Evolutionary conservation across 2,329 filamentous ascomycete species (phyloP).

Genomic region (Peltaster fructicola): DNA sequence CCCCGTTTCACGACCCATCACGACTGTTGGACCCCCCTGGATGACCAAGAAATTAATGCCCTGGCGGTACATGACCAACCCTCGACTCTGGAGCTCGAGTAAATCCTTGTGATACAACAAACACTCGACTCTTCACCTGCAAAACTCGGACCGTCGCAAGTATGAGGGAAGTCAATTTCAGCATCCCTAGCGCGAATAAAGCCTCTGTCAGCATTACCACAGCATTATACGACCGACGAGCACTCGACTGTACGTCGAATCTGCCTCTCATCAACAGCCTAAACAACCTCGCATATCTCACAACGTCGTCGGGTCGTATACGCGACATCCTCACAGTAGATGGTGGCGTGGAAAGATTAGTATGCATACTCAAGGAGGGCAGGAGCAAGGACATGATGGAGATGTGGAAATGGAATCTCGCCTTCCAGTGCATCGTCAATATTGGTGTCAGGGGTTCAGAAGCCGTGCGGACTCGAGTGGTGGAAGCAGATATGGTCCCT

Average conservation of each 20-base stretch:
- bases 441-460: slow-evolving; percentile 94
- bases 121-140: no score
- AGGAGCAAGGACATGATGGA: slow-evolving; percentile 98
- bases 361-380: slow-evolving; percentile 96
- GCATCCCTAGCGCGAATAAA: slow-evolving; percentile 98
- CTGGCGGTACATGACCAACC: no score
- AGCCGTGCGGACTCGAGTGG: slow-evolving; percentile 79
- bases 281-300: slow-evolving; percentile 96
- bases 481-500: slow-evolving; percentile 97
- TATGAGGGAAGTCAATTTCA: slow-evolving; percentile 99
- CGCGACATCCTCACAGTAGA: slow-evolving; percentile 96
- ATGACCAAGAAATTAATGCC: no score
- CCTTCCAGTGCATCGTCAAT: slow-evolving; percentile 97
- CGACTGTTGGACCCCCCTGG: no score
- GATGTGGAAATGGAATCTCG: slow-evolving; percentile 99
- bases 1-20: no score
- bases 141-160: no score
- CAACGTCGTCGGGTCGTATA: slow-evolving; percentile 91
- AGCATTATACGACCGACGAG: slow-evolving; percentile 89
- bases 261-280: slow-evolving; percentile 96
- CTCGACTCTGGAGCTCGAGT: no score
- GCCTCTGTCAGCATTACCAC: slow-evolving; percentile 97
- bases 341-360: slow-evolving; percentile 88
- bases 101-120: no score
- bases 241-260: slow-evolving; percentile 94